Percentiles rank a stretch among this genome's conserved stretches.
phyloP scores from a whole-genome alignment of 1,139 yeast genomes.

The Kurtzmaniella quercitrusa region DNA sequence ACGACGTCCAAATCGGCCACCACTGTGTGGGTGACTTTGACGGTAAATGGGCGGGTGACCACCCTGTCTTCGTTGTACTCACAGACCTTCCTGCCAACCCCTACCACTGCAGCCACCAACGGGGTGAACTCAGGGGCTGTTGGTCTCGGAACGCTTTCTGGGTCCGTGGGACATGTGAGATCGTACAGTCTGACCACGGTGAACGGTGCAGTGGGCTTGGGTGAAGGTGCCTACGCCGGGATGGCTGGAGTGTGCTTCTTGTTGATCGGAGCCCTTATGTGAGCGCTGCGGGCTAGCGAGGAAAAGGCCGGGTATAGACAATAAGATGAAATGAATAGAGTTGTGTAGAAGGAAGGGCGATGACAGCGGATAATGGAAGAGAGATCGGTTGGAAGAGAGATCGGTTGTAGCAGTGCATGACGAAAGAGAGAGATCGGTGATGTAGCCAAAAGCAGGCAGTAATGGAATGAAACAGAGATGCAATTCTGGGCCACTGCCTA shows the following conservation, averaged over 20 bases:
- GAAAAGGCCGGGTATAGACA: background rate
- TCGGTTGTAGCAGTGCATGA: no score
- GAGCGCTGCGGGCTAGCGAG: background rate
- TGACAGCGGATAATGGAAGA: no score
- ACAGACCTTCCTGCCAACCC: slow-evolving; percentile 30
- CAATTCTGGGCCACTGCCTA: no score
- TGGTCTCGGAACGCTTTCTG: slow-evolving; percentile 35
- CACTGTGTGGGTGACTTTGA: slow-evolving; percentile 34
- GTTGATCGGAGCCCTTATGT: slow-evolving; percentile 12
- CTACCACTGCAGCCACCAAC: slow-evolving; percentile 17
- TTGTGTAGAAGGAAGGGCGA: background rate
- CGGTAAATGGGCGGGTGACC: slow-evolving; percentile 25
- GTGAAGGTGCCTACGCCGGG: slow-evolving; percentile 12
- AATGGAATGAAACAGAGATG: no score
- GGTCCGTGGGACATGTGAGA: slow-evolving; percentile 31
- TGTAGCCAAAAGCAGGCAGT: no score
- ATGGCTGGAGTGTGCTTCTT: slow-evolving; percentile 12
- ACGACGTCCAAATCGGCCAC: slow-evolving; percentile 14
- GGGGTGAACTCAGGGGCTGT: slow-evolving; percentile 25
- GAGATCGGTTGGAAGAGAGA: no score
- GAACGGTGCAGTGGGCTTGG: slow-evolving; percentile 8
- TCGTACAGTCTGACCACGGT: slow-evolving; percentile 29
- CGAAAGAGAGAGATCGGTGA: no score
- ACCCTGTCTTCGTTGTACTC: slow-evolving; percentile 24
- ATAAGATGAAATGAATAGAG: background rate